Evolutionary conservation across 148 eudicot genomes (phyloP), one percentile per base, ranked within the genome.

Genomic region (Camellia japonica): DNA sequence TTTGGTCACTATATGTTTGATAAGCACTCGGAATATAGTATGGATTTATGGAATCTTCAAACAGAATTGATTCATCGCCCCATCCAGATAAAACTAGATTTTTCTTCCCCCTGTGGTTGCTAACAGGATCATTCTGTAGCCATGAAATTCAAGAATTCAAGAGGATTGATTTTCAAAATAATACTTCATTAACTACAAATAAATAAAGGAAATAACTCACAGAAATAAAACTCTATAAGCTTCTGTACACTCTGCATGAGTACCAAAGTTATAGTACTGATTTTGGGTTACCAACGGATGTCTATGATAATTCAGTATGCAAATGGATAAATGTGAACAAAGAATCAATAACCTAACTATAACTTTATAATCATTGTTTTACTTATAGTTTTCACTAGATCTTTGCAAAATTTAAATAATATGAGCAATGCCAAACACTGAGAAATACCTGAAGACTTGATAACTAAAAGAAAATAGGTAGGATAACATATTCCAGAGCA

Each of bases 51-150:
- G 76, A 81, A 64, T 92, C 99, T 51, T 93, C 93, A 67, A 93
- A 80, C 46, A 93, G 92, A 70, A 93, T 62, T 75, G 98, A 69
- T 75, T 96, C 97, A 77, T 92, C 99, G 23, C 98, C 99, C 97
- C 90, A 84, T 23, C 88, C 92, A 81, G 99, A 90, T 85, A 93
- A 84, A 54, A 93, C 89, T 58, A 96, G 93, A 84, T 92, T 96
- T 80, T 92, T 95, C 87, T 84, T 92, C 61, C 99, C 99, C 74
- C 97, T 87, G 76, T 86, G 96, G 77, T 93, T 88, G 82, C 85
- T 87, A 85, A 96, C 87, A 78, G 93, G 84, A 73, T 89, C 93
- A 81, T 87, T 80, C 88, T 89, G 83, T 76, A 74, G 71, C 80
- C 88, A 87, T 84, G 7, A 63, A 84, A 61, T 15, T 15, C 67